A percentile compares a stretch with the other conserved stretches of the same genome.
Evolutionary conservation across 108 stramenopile genomes (phyloP).

Genomic region (Cyclostephanos invisitatus): DNA sequence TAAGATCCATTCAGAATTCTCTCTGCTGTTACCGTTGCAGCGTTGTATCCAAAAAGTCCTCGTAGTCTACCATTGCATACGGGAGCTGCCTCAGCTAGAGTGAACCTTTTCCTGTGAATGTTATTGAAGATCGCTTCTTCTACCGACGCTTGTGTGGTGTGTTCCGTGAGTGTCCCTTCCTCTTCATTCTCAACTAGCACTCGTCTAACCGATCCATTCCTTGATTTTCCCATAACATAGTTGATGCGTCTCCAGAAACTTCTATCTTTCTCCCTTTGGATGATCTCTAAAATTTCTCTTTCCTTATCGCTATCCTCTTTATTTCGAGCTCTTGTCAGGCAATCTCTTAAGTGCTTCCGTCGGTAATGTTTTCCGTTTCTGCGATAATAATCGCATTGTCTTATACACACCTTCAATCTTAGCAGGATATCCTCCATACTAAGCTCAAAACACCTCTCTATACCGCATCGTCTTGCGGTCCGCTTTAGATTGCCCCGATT

Average conservation of each 20-base stretch:
- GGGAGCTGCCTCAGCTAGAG: background rate
- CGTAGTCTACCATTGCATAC: background rate
- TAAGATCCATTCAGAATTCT: slow-evolving; percentile 4
- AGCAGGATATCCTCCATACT: background rate
- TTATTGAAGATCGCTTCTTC: slow-evolving; percentile 8
- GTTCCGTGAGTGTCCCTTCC: background rate
- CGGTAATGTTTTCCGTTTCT: background rate
- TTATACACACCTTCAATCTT: background rate
- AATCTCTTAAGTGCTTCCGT: background rate
- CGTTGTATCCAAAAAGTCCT: slow-evolving; percentile 15
- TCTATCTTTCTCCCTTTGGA: slow-evolving; percentile 5
- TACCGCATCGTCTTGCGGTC: slow-evolving; percentile 2
- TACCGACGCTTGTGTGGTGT: background rate
- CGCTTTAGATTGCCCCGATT: slow-evolving; percentile 3
- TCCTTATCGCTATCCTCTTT: slow-evolving; percentile 1
- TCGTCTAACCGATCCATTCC: background rate
- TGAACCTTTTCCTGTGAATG: background rate
- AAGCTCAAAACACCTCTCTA: background rate
- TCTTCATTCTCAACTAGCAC: slow-evolving; percentile 8
- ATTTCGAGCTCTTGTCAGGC: background rate
- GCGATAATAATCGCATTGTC: background rate
- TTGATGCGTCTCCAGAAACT: slow-evolving; percentile 14
- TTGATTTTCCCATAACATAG: background rate
- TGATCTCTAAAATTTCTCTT: slow-evolving; percentile 13
- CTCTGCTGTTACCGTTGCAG: background rate